A percentile compares a stretch with the other conserved stretches of the same genome.
Conservation (phyloP, 495 filamentous ascomycete species). For the Neurospora sp. region DNA sequence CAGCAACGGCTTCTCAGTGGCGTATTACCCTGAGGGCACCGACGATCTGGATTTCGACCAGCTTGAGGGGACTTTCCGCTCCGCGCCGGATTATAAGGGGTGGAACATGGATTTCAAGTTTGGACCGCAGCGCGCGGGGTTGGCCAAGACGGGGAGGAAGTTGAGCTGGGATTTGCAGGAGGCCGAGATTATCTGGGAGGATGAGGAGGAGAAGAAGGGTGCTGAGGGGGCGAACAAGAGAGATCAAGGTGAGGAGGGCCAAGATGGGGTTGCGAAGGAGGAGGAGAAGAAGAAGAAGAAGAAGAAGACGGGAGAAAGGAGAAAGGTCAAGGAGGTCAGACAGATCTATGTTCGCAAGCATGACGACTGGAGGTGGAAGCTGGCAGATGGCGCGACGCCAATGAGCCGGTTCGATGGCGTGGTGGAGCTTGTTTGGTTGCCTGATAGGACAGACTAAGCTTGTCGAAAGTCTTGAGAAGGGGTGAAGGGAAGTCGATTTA, state of each 20-base stretch:
- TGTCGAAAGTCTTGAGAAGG: not conserved
- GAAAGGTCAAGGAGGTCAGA: conserved; percentile 23
- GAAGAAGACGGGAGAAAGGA: not conserved
- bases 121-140: conserved; percentile 37
- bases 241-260: not conserved
- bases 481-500: not conserved
- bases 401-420: conserved; percentile 41
- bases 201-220: not conserved
- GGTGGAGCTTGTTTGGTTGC: conserved; percentile 43
- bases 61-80: conserved; percentile 55
- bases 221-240: not conserved
- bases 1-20: conserved; percentile 56
- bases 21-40: conserved; percentile 48
- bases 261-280: not conserved
- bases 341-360: conserved; percentile 39
- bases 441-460: conserved; percentile 4
- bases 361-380: conserved; percentile 40
- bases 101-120: conserved; percentile 44
- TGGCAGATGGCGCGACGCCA: conserved; percentile 23
- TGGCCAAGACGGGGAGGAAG: conserved; percentile 40
- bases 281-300: not conserved
- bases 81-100: conserved; percentile 42
- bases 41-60: conserved; percentile 48
- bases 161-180: conserved; percentile 45
- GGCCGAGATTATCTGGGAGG: conserved; percentile 18